A percentile compares a stretch with the other conserved stretches of the same genome.
phyloP scores from a whole-genome alignment of 176 grass and related monocot species.

The Carex parvula region DNA sequence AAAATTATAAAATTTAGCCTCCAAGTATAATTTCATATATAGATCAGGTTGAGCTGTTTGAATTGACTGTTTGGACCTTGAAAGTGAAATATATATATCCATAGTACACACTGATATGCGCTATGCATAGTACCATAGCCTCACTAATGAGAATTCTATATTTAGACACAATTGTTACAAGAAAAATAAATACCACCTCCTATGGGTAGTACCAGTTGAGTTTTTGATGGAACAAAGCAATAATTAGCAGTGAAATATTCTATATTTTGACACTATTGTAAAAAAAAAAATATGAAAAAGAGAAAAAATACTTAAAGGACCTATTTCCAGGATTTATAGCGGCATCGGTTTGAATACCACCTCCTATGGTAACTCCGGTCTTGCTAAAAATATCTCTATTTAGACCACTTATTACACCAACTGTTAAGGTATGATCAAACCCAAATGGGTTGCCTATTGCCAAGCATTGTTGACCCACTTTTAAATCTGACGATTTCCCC shows the following conservation, averaged over 20 bases:
- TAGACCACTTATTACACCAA: slow-evolving; percentile 90
- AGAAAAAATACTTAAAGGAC: slow-evolving; percentile 27
- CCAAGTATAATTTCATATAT: too few species aligned
- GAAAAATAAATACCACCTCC: too few species aligned
- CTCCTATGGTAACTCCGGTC: slow-evolving; percentile 90
- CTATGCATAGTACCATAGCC: too few species aligned
- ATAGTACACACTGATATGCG: too few species aligned
- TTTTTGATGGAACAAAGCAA: background rate
- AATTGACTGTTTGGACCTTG: too few species aligned
- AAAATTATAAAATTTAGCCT: too few species aligned
- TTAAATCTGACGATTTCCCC: slow-evolving; percentile 65
- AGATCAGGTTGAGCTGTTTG: too few species aligned
- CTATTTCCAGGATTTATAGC: slow-evolving; percentile 98
- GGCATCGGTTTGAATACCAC: slow-evolving; percentile 95
- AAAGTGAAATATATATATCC: too few species aligned
- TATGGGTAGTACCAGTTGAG: background rate
- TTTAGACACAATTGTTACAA: too few species aligned
- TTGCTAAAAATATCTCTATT: slow-evolving; percentile 96
- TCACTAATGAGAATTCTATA: too few species aligned
- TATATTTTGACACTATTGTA: background rate
- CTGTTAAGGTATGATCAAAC: slow-evolving; percentile 91
- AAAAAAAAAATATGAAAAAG: background rate
- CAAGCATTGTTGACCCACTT: slow-evolving; percentile 96
- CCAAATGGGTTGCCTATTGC: slow-evolving; percentile 98
- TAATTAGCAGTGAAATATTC: background rate